Conservation (phyloP, 441 rosid genomes). For the Lepidium campestre region DNA sequence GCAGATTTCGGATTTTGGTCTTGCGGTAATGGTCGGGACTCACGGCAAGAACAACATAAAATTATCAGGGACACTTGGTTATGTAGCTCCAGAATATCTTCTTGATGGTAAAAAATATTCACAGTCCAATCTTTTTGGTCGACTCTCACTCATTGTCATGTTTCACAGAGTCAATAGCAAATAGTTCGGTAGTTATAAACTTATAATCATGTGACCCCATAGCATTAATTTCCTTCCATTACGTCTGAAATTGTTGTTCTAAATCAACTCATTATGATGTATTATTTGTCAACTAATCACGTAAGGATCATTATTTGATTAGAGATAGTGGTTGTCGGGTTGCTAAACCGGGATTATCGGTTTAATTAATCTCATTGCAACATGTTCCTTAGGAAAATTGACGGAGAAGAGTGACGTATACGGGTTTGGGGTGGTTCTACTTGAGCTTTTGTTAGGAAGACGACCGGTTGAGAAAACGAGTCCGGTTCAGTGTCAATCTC, state of each 20-base stretch:
- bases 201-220: slow-evolving; percentile 18
- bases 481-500: slow-evolving; percentile 77
- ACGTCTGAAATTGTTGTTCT: slow-evolving; percentile 3
- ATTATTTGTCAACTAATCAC: slow-evolving; percentile 17
- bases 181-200: neutral
- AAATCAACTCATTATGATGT: neutral
- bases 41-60: slow-evolving; percentile 58
- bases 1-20: slow-evolving; percentile 94
- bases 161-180: neutral
- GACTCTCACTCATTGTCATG: neutral
- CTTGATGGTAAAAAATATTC: slow-evolving; percentile 55
- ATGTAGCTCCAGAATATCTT: slow-evolving; percentile 89
- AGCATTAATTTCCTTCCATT: neutral
- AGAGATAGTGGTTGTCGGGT: neutral
- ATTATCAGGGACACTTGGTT: slow-evolving; percentile 92
- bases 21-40: slow-evolving; percentile 64
- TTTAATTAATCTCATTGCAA: neutral
- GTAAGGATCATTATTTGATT: neutral
- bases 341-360: neutral
- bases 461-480: slow-evolving; percentile 80
- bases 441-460: slow-evolving; percentile 86
- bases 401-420: slow-evolving; percentile 97
- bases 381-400: slow-evolving; percentile 51
- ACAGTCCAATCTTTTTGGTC: neutral
- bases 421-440: slow-evolving; percentile 86